Base-by-base conservation (phyloP, 1,284 basidiomycete genomes). In the Malassezia furfur region DNA sequence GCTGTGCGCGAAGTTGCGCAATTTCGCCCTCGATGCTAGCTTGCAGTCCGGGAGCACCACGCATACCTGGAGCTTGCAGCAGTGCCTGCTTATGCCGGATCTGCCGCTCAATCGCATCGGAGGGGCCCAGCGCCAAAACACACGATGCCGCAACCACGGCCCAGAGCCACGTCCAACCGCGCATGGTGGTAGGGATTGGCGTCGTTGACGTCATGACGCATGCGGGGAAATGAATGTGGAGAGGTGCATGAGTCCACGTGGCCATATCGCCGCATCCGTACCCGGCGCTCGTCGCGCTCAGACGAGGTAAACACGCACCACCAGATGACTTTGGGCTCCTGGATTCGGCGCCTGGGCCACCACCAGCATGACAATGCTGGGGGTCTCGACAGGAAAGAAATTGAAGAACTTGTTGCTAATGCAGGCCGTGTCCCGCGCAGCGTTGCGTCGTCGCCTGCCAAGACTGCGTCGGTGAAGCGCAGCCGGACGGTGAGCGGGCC, bases 341-440 rank as follows among this genome's bases (percentile, higher is more conserved):
- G 45, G 45, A 47, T 47, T 47, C 31, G 35, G 19, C 45, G 45
- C 15, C 30, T 34, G 22, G 45, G 45, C 32, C 45, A 47, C 25
- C 2, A 21, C 21, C 45, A 36, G 21, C 32, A 47, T 3, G 45
- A 47, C 22, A 19, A 25, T 45, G 9, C 25, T 30, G 45, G 45
- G 11, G 45, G 45, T 3, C 11, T 47, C 17, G 45, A 47, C 17
- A 25, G 32, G 15, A 19, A 17, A 17, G 45, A 47, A 28, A 35
- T 47, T 15, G 45, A 21, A 8, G 19, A 15, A 25, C n/a, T 17
- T 1, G 45, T 47, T 34, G 45, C 45, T 3, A 47, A 47, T 35
- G 45, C 32, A 12, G 45, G 45, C n/a, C n/a, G 22, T 12, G 43
- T 47, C 9, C 45, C 45, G 10, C 45, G 45, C 22, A 21, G 17